phyloP scores from a whole-genome alignment of 805 yeast species.

The Clavispora santaluciae region DNA sequence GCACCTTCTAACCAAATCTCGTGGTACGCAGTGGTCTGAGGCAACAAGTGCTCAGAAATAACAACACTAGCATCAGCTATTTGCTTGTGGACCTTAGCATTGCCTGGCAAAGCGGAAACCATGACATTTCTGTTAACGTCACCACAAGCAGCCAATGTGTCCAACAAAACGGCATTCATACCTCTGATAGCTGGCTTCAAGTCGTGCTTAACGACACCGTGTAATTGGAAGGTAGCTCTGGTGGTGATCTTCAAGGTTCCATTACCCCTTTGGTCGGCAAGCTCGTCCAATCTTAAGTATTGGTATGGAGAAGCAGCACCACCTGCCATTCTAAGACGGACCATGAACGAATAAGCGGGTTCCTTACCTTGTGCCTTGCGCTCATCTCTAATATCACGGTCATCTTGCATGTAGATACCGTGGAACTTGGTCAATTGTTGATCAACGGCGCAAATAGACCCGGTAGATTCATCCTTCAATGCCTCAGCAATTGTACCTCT shows the following conservation, averaged over 20 bases:
- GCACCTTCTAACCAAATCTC: constrained; percentile 93
- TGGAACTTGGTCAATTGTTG: constrained; percentile 96
- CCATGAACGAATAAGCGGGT: constrained; percentile 97
- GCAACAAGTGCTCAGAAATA: constrained; percentile 79
- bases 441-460: constrained; percentile 85
- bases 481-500: constrained; percentile 94
- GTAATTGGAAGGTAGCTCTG: constrained; percentile 95
- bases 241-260: constrained; percentile 93
- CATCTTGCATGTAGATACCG: constrained; percentile 98
- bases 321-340: constrained; percentile 92
- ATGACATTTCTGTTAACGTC: constrained; percentile 96
- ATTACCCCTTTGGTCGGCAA: constrained; percentile 80
- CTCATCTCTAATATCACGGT: constrained; percentile 90
- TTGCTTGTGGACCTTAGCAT: constrained; percentile 76
- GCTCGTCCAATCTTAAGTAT: constrained; percentile 80
- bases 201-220: constrained; percentile 87
- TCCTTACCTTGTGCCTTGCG: constrained; percentile 89
- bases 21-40: constrained; percentile 91
- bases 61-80: constrained; percentile 56
- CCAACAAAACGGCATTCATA: constrained; percentile 85
- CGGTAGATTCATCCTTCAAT: constrained; percentile 73
- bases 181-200: constrained; percentile 89
- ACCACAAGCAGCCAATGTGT: constrained; percentile 97
- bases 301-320: constrained; percentile 84
- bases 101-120: constrained; percentile 83